These are phyloP conservation scores for Picea sitchensis DNA, from an alignment of 75 land plant species.

Conservation along the genomic window DNA sequence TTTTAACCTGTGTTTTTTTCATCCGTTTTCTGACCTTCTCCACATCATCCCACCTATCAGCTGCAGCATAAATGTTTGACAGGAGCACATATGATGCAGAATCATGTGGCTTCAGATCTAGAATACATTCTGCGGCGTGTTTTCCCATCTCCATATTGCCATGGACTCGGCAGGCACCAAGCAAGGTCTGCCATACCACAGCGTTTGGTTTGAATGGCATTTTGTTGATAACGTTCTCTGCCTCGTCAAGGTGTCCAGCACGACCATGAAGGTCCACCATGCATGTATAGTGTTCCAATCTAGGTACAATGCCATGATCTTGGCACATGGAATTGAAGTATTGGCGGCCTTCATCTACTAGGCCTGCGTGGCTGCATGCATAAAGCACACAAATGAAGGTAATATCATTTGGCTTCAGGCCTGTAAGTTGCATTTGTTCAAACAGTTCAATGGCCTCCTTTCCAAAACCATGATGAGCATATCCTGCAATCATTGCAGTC, in stretches of 20 bases:
- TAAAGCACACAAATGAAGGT: slow-evolving; percentile 34
- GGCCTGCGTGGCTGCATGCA: slow-evolving; percentile 48
- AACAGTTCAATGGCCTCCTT: slow-evolving; percentile 34
- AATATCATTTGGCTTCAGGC: slow-evolving; percentile 22
- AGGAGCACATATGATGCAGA: slow-evolving; percentile 9
- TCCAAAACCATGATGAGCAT: slow-evolving; percentile 43
- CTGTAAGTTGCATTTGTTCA: slow-evolving; percentile 20
- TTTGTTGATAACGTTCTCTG: slow-evolving; percentile 24
- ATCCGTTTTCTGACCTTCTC: slow-evolving; percentile 4
- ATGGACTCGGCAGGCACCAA: slow-evolving; percentile 36
- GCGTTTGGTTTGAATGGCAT: slow-evolving; percentile 20
- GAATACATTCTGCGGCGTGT: slow-evolving; percentile 18
- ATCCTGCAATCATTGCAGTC: slow-evolving; percentile 47
- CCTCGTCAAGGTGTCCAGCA: slow-evolving; percentile 34
- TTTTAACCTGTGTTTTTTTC: background rate
- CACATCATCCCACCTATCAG: background rate
- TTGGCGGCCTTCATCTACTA: slow-evolving; percentile 27
- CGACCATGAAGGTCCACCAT: slow-evolving; percentile 47
- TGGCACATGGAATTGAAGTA: slow-evolving; percentile 29
- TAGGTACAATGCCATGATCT: slow-evolving; percentile 20
- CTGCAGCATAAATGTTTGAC: slow-evolving; percentile 11
- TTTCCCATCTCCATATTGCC: slow-evolving; percentile 31
- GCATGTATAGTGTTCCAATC: slow-evolving; percentile 43
- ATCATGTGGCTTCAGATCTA: slow-evolving; percentile 10
- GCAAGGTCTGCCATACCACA: slow-evolving; percentile 35